phyloP scores from a whole-genome alignment of 2,329 filamentous ascomycete genomes.

The Dactylellina drechsleri region DNA sequence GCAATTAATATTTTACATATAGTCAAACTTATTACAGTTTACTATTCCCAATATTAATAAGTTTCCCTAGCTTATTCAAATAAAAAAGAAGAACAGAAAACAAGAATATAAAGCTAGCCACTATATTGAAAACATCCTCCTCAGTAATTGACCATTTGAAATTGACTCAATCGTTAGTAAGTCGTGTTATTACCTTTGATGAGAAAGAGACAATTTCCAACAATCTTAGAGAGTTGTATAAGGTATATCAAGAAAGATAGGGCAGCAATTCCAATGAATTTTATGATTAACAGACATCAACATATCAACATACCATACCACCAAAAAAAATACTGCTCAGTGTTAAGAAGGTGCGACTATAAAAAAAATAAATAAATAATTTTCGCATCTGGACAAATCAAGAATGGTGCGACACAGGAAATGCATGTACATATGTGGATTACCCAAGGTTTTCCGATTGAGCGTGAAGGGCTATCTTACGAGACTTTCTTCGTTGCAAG shows the following conservation, averaged over 20 bases:
- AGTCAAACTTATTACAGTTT: constrained; percentile 63
- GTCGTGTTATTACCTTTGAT: constrained; percentile 74
- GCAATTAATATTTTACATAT: constrained; percentile 27
- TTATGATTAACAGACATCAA: constrained; percentile 67
- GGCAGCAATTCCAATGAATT: constrained; percentile 78
- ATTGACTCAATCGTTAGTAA: constrained; percentile 71
- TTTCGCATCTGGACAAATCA: constrained; percentile 23
- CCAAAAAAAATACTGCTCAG: constrained; percentile 3
- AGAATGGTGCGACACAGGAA: constrained; percentile 7
- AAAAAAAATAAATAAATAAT: too few species aligned
- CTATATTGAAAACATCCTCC: constrained; percentile 78
- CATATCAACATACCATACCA: not conserved
- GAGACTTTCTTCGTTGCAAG: too few species aligned
- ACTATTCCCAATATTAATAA: constrained; percentile 80
- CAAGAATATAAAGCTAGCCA: constrained; percentile 64
- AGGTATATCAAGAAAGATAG: constrained; percentile 91
- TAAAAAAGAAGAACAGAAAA: too few species aligned
- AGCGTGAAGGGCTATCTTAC: too few species aligned
- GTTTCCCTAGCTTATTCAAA: constrained; percentile 81
- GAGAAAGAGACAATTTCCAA: constrained; percentile 87
- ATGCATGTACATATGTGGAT: constrained; percentile 23
- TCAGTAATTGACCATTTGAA: constrained; percentile 76
- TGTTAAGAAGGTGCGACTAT: constrained; percentile 32
- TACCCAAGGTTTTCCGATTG: not conserved
- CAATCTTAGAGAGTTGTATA: constrained; percentile 80